Evolutionary conservation across 805 yeast species (phyloP).

Genomic region (Kodamaea sagamina): DNA sequence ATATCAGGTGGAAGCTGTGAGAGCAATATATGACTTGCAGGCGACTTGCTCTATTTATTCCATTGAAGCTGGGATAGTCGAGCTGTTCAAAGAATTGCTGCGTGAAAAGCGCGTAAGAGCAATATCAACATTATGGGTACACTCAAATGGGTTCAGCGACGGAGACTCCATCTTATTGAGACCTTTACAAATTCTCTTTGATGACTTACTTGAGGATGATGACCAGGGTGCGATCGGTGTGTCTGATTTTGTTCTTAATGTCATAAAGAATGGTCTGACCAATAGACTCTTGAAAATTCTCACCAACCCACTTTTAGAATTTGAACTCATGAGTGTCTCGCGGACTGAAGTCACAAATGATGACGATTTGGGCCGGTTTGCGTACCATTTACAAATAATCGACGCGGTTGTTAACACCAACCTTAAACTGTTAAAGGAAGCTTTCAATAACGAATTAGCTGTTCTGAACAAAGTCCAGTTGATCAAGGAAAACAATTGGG

Average conservation of each 20-base stretch:
- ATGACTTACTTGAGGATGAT: conserved; percentile 52
- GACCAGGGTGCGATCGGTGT: conserved; percentile 45
- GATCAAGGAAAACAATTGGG: conserved; percentile 47
- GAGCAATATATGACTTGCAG: conserved; percentile 62
- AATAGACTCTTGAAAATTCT: conserved; percentile 62
- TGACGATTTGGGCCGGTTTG: conserved; percentile 64
- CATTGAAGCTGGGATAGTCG: conserved; percentile 73
- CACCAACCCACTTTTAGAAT: conserved; percentile 53
- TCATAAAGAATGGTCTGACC: conserved; percentile 53
- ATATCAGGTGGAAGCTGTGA: conserved; percentile 71
- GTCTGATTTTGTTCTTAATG: conserved; percentile 50
- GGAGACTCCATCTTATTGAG: conserved; percentile 51
- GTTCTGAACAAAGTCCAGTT: conserved; percentile 48
- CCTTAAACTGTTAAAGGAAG: conserved; percentile 42
- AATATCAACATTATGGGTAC: conserved; percentile 73
- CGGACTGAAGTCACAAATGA: conserved; percentile 31
- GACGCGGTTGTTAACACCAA: conserved; percentile 53
- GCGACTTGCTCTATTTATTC: conserved; percentile 51
- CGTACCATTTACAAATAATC: conserved; percentile 60
- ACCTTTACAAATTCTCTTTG: conserved; percentile 69
- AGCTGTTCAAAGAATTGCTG: conserved; percentile 47
- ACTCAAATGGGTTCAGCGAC: conserved; percentile 55
- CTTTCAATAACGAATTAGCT: conserved; percentile 59
- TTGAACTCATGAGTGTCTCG: conserved; percentile 35
- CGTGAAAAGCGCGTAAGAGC: conserved; percentile 47